These are phyloP conservation scores for Coemansia sp. DNA, from an alignment of 192 early-diverging fungal species.

Conservation along the genomic window DNA sequence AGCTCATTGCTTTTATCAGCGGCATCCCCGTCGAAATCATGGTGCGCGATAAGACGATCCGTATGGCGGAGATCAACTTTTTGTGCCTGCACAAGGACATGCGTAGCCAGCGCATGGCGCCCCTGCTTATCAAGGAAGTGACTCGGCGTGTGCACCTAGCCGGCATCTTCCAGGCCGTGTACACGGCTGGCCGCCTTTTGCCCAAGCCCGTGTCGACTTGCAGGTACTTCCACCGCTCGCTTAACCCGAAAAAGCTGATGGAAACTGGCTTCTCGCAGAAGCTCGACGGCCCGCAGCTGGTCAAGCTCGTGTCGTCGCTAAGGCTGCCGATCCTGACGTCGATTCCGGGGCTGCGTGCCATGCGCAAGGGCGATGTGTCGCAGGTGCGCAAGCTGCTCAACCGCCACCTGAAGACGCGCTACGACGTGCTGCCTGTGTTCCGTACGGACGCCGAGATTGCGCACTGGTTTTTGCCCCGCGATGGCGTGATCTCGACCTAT, in stretches of 20 bases:
- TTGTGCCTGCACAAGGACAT: slow-evolving; percentile 96
- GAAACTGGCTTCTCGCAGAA: slow-evolving; percentile 91
- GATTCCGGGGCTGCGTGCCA: slow-evolving; percentile 73
- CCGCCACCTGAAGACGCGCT: slow-evolving; percentile 65
- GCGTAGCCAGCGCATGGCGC: slow-evolving; percentile 90
- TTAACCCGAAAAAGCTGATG: slow-evolving; percentile 94
- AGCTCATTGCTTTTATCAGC: slow-evolving; percentile 95
- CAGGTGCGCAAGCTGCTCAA: slow-evolving; percentile 74
- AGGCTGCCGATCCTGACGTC: slow-evolving; percentile 36
- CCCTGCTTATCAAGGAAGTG: slow-evolving; percentile 96
- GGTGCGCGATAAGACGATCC: slow-evolving; percentile 62
- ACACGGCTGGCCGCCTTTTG: slow-evolving; percentile 89
- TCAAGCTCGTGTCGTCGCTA: slow-evolving; percentile 16
- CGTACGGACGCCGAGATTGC: slow-evolving; percentile 78
- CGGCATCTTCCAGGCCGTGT: slow-evolving; percentile 97
- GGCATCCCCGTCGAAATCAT: slow-evolving; percentile 85
- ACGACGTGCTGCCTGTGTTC: slow-evolving; percentile 72
- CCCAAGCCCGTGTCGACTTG: slow-evolving; percentile 86
- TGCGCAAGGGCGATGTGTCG: slow-evolving; percentile 76
- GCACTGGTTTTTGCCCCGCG: slow-evolving; percentile 88
- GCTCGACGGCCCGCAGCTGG: slow-evolving; percentile 41
- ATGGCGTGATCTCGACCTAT: slow-evolving; percentile 88
- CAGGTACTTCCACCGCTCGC: slow-evolving; percentile 89
- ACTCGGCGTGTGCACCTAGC: slow-evolving; percentile 88
- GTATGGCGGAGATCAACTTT: slow-evolving; percentile 97